These are phyloP conservation scores for Pseudocercospora vitis DNA, from an alignment of 2,329 filamentous ascomycete genomes.

Conservation along the genomic window DNA sequence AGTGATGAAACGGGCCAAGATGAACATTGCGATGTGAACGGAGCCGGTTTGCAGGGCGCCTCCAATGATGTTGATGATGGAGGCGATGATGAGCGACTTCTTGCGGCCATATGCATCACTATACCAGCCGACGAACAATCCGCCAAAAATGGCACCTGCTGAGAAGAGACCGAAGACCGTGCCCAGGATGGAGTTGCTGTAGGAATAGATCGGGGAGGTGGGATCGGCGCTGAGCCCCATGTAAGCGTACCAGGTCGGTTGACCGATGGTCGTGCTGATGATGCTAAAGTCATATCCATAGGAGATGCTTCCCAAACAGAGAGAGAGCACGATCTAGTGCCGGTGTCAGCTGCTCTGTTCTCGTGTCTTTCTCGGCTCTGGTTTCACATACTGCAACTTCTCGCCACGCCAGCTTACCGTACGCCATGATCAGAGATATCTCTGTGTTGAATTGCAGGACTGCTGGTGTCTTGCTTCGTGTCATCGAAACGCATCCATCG, in stretches of 20 bases:
- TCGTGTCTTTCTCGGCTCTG: not conserved
- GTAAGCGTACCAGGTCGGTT: slow-evolving; percentile 12
- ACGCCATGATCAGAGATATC: not conserved
- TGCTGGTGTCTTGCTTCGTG: not conserved
- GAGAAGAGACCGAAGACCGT: not conserved
- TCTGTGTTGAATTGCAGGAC: not conserved
- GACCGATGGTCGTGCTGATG: slow-evolving; percentile 6
- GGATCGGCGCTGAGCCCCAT: slow-evolving; percentile 10
- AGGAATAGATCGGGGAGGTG: not conserved
- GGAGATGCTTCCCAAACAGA: slow-evolving; percentile 10
- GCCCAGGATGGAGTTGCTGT: not conserved
- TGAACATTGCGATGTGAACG: not conserved
- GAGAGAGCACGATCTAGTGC: slow-evolving; percentile 11
- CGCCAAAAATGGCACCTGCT: not conserved
- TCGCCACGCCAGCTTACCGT: not conserved
- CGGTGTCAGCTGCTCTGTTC: not conserved
- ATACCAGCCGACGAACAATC: not conserved
- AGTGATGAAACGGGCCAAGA: not conserved
- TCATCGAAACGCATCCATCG: not conserved
- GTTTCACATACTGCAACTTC: not conserved
- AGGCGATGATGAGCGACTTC: not conserved
- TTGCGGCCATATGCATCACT: not conserved
- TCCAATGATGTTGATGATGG: not conserved
- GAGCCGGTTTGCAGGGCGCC: not conserved
- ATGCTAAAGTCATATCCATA: slow-evolving; percentile 12